phyloP scores from a whole-genome alignment of 345 rosid genomes.

The Firmiana major region DNA sequence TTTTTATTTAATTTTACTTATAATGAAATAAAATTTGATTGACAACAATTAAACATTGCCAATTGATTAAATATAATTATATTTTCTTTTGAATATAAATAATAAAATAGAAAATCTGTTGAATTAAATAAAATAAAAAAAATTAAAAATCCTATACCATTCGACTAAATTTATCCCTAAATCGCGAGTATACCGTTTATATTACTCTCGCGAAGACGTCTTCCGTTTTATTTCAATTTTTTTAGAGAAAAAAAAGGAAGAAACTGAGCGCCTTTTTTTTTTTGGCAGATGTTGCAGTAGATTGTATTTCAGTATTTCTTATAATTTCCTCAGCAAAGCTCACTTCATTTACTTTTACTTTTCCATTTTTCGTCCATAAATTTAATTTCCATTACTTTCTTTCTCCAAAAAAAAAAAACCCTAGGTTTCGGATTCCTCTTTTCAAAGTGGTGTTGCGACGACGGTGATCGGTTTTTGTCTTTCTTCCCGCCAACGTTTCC shows the following conservation, averaged over 20 bases:
- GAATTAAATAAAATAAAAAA: no score
- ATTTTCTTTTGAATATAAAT: no score
- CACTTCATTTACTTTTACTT: background rate
- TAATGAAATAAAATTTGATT: no score
- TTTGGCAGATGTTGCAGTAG: background rate
- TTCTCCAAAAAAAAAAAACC: no score
- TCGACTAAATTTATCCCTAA: no score
- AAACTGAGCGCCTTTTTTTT: background rate
- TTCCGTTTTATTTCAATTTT: background rate
- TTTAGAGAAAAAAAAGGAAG: no score
- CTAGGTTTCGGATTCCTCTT: background rate
- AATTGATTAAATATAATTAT: no score
- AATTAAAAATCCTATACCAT: no score
- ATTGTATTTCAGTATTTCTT: no score
- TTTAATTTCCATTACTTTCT: background rate
- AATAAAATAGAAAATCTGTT: no score
- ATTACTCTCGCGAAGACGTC: background rate
- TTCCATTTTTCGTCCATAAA: background rate
- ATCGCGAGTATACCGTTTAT: background rate
- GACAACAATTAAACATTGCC: no score
- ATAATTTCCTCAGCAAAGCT: background rate
- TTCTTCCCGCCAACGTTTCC: background rate
- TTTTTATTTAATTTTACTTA: no score
- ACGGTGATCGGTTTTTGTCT: background rate
- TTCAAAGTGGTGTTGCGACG: background rate